Evolutionary conservation across 2,329 filamentous ascomycete genomes (phyloP), one percentile per base, ranked within the genome.

Genomic region (Penicillium sp.): DNA sequence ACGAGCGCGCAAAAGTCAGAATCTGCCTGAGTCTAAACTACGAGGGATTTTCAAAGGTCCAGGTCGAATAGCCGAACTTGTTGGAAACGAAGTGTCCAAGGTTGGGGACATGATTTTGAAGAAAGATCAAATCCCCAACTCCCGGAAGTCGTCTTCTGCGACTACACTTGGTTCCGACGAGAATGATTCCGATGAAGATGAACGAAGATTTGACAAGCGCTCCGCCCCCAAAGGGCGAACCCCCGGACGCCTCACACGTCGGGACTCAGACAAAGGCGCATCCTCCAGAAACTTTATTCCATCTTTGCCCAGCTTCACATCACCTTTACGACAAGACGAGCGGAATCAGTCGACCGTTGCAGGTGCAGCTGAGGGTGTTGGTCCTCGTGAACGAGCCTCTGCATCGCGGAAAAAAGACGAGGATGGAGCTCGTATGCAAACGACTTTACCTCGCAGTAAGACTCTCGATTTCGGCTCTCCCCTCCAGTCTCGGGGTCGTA

Each of bases 41-140:
- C 77, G 81, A 28, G 79, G 82, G 5, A 81, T 95, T 32, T 83
- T 95, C 64, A 90, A 87, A 64, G 82, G 80, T 0, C 54, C 55
- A 2, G 77, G 79, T 33, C 74, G 84, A 38, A 79, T 90, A 45
- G 84, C 86, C 44, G 84, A 78, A 18, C 74, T 86, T 18, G 76
- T 93, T 2, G 74, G 76, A n/a, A 73, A 71, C 44, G 79, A 82
- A 51, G 72, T 80, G 6, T 74, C 76, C 0, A 77, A 75, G 51
- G 72, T 82, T 22, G 75, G 77, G 11, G 77, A 79, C 33, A 69
- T 76, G 29, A 74, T 82, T 14, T 70, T 79, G 60, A 75, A 73
- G 48, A 76, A 74, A 51, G 79, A 82, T 20, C 55, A 62, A 14
- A 60, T 55, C 20, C 60, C 65, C 9, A 65, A 68, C 47, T 68